Evolutionary conservation across 768 basidiomycete genomes (phyloP).

Genomic region (Pulveroboletus sp.): DNA sequence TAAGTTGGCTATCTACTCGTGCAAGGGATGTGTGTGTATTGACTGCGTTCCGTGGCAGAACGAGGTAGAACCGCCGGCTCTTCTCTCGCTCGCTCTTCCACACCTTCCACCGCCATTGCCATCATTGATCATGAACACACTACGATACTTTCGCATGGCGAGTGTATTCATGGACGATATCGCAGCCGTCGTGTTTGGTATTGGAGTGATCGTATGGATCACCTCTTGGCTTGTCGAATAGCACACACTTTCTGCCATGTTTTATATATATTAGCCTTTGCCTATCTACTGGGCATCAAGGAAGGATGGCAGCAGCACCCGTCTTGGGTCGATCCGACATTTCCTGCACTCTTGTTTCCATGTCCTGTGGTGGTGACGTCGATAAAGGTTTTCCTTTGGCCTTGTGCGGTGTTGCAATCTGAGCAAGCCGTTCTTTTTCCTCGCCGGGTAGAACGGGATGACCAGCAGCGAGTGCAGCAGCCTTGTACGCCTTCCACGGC

Average conservation of each 20-base stretch:
- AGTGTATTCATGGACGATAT: constrained; percentile 70
- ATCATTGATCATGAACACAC: constrained; percentile 54
- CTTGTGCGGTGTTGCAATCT: constrained; percentile 13
- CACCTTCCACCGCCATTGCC: constrained; percentile 66
- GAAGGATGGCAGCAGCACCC: constrained; percentile 40
- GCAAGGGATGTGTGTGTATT: not conserved
- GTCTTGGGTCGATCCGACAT: constrained; percentile 34
- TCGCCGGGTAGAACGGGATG: constrained; percentile 49
- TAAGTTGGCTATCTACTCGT: constrained; percentile 34
- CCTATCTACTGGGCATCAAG: constrained; percentile 16
- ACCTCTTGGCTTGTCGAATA: constrained; percentile 43
- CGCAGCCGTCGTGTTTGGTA: constrained; percentile 63
- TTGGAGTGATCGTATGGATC: constrained; percentile 62
- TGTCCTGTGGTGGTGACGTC: constrained; percentile 15
- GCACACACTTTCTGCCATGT: not conserved
- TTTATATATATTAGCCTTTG: not conserved
- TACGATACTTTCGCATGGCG: constrained; percentile 71
- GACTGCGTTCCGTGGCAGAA: constrained; percentile 40
- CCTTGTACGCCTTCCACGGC: constrained; percentile 56
- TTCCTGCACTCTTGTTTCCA: constrained; percentile 27
- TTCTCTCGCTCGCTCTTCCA: constrained; percentile 59
- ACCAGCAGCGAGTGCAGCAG: constrained; percentile 43
- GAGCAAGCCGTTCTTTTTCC: constrained; percentile 27
- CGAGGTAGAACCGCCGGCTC: constrained; percentile 53
- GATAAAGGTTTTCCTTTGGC: constrained; percentile 8